Evolutionary conservation across 495 filamentous ascomycete genomes (phyloP), one percentile per base, ranked within the genome.

Genomic region (Aspergillus ellipticus): DNA sequence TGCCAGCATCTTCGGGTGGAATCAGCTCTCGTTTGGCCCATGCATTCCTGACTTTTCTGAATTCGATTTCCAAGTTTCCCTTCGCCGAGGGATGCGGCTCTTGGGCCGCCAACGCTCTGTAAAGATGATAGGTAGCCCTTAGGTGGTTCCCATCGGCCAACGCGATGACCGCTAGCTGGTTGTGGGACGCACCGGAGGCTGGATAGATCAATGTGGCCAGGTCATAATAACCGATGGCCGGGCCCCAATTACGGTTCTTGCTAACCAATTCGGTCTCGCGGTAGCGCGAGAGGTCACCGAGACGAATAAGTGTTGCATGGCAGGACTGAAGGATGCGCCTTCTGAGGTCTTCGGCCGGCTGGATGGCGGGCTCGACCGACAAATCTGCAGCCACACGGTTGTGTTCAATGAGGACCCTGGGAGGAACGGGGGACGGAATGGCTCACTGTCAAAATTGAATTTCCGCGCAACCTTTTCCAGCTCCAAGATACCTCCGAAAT

Each of bases 211-310:
- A 81, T 55, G 82, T 82, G 11, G 95, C 95, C 28, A 97, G 72
- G 52, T 82, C 78, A 65, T 98, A 98, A 69, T 92, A 96, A 7
- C 86, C 85, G 47, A 89, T 79, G 9, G 94, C 92, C 6, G 83
- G 85, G 2, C 86, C 87, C 82, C 89, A 96, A 60, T 88, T 86
- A 48, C 79, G 84, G 53, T 88, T 77, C 71, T 88, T 86, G 56
- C 75, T 75, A 33, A 74, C 71, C 39, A 80, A 66, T 66, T 88
- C 82, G 22, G 84, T 83, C 65, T 91, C 90, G 43, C 95, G 87
- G 67, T 97, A 98, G 58, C 94, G 85, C 31, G 90, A 91, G 26
- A 98, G 80, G 66, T 98, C 94, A 42, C 94, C 94, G 9, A 98
- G 82, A 52, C 84, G 87, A 43, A 96, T 86, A 26, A 97, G 79